Evolutionary conservation across 306 rosid genomes (phyloP), one percentile per base, ranked within the genome.

Genomic region (Ormosia semicastrata): DNA sequence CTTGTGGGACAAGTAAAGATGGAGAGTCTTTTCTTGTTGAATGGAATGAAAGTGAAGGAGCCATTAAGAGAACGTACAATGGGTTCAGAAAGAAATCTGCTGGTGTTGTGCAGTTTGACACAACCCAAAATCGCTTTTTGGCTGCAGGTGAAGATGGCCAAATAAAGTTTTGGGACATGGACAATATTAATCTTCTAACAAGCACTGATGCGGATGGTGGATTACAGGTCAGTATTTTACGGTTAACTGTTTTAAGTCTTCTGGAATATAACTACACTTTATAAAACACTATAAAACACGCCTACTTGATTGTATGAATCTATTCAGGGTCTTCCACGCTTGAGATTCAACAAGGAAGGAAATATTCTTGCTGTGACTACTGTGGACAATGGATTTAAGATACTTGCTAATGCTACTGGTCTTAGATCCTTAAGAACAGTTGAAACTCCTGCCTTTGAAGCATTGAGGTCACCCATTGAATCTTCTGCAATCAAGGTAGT

Each of bases 111-210:
- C 98, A 92, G 90, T 92, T 94, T 32, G 98, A 92, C 88, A 91
- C 94, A 32, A 88, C 96, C 18, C 91, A 89, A 68, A 94, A 91
- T 86, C 94, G 86, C 84, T 85, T 94, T 87, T 80, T 94, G 87
- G 98, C 95, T 75, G 98, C 88, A 0, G 98, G 98, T 78, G 98
- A 92, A 89, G 97, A 92, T 82, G 87, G 86, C 79, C 95, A 88
- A 59, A 88, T 92, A 81, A 94, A 89, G 89, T 92, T 91, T 82
- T 94, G 98, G 98, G 92, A 89, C 83, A 92, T 94, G 98, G 97
- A 92, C 88, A 91, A 44, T 71, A 18, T 30, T 65, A 87, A 76
- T 67, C 60, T 82, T 75, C 63, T 92, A 17, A 70, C 85, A 59
- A 88, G 87, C 86, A 91, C 73, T 9, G 95, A 94, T 44, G 97